Evolutionary conservation across 2,329 filamentous ascomycete genomes (phyloP).

Genomic region (Diaporthe aspalathi): DNA sequence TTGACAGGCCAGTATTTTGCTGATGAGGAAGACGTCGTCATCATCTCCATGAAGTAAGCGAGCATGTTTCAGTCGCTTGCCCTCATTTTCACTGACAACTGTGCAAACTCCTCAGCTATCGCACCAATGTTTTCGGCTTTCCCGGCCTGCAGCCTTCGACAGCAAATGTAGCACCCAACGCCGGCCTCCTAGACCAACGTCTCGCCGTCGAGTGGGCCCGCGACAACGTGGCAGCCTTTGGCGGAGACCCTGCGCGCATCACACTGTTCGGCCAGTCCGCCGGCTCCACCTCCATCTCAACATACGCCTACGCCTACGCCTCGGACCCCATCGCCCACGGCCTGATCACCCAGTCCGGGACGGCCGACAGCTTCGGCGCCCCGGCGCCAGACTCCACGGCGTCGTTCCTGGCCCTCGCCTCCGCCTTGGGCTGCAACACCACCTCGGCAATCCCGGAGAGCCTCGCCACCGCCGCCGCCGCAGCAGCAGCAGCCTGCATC

Average conservation of each 20-base stretch:
- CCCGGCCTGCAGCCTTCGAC: slow-evolving; percentile 14
- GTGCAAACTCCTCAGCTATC: slow-evolving; percentile 7
- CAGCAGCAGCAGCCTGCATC: slow-evolving; percentile 3
- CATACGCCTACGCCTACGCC: slow-evolving; percentile 26
- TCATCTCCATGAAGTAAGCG: slow-evolving; percentile 24
- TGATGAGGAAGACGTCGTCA: slow-evolving; percentile 31
- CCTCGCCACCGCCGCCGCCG: no score
- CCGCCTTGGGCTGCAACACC: slow-evolving; percentile 9
- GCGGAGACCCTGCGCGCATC: slow-evolving; percentile 22
- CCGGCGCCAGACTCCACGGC: neutral
- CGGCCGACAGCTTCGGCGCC: slow-evolving; percentile 14
- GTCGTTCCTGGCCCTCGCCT: neutral
- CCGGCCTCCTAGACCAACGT: slow-evolving; percentile 33
- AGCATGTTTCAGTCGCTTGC: neutral
- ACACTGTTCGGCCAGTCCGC: slow-evolving; percentile 29
- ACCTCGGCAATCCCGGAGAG: neutral
- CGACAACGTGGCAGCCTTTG: slow-evolving; percentile 30
- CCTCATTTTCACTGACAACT: neutral
- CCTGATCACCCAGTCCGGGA: slow-evolving; percentile 32
- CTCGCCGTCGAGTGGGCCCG: slow-evolving; percentile 33
- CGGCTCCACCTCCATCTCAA: neutral
- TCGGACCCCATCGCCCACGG: slow-evolving; percentile 30
- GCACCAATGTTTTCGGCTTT: slow-evolving; percentile 27
- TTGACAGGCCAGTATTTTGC: slow-evolving; percentile 24
- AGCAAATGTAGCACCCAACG: slow-evolving; percentile 13